phyloP scores from a whole-genome alignment of 306 rosid species.

The Nissolia schottii region DNA sequence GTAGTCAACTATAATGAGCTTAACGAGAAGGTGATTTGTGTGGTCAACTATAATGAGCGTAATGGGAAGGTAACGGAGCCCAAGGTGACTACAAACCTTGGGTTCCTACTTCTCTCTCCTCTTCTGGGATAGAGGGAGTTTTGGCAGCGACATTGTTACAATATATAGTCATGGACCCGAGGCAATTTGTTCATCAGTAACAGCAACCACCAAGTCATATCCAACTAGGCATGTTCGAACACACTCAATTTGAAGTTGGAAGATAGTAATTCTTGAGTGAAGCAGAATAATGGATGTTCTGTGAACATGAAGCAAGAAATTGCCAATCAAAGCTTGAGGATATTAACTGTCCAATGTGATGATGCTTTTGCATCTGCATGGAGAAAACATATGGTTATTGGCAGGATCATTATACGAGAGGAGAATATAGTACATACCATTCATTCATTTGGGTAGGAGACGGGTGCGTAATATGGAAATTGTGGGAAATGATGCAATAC shows the following conservation, averaged over 20 bases:
- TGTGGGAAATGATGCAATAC: not conserved
- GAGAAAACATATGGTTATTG: not conserved
- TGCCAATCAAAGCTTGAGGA: conserved; percentile 7
- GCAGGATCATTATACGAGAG: not conserved
- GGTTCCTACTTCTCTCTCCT: not conserved
- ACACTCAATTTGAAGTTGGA: conserved; percentile 9
- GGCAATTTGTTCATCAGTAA: conserved; percentile 11
- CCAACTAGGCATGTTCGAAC: not conserved
- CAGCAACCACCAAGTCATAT: not conserved
- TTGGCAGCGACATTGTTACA: conserved; percentile 7
- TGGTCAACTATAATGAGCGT: not conserved
- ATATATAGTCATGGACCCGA: not conserved
- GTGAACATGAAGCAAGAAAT: conserved; percentile 18
- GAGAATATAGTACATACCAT: conserved; percentile 12
- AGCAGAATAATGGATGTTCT: not conserved
- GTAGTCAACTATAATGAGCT: not conserved
- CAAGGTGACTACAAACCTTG: not conserved
- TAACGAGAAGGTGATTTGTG: conserved; percentile 24
- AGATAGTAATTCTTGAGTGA: conserved; percentile 2
- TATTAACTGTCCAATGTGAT: conserved; percentile 4
- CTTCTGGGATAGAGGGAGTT: not conserved
- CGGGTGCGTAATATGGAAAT: not conserved
- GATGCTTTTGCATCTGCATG: not conserved
- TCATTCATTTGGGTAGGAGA: not conserved
- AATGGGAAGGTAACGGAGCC: conserved; percentile 6